Percentiles rank a stretch among this genome's conserved stretches.
phyloP scores from a whole-genome alignment of 345 rosid genomes.

The Populus simonii region DNA sequence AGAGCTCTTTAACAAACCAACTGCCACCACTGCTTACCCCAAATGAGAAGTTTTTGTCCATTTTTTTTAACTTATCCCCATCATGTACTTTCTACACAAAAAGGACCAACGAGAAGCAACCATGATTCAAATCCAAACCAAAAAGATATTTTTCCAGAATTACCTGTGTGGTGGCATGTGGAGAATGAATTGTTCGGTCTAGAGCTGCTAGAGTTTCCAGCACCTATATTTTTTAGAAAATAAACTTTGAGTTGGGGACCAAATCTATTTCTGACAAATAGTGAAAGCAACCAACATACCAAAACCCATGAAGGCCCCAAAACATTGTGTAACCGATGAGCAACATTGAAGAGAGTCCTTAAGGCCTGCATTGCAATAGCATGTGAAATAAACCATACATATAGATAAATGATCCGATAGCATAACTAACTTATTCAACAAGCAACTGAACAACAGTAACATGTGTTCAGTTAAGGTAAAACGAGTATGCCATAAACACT shows the following conservation, averaged over 20 bases:
- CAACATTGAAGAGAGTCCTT: slow-evolving; percentile 92
- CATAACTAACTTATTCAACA: slow-evolving; percentile 8
- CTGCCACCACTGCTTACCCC: background rate
- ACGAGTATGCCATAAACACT: slow-evolving; percentile 6
- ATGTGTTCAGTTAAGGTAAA: slow-evolving; percentile 1
- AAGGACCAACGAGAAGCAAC: background rate
- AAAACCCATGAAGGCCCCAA: slow-evolving; percentile 99
- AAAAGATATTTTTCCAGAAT: slow-evolving; percentile 2
- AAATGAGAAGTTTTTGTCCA: background rate
- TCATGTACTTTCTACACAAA: background rate
- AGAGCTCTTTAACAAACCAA: too few relatives aligned
- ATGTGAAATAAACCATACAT: slow-evolving; percentile 22
- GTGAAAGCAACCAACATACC: slow-evolving; percentile 47
- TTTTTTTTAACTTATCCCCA: background rate
- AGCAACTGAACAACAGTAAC: background rate
- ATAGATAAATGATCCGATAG: slow-evolving; percentile 9
- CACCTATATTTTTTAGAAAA: slow-evolving; percentile 49
- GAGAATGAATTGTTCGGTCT: slow-evolving; percentile 92
- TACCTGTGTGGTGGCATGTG: slow-evolving; percentile 96
- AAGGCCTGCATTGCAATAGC: slow-evolving; percentile 60
- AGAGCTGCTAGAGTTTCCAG: slow-evolving; percentile 92
- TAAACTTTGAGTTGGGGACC: background rate
- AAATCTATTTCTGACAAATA: slow-evolving; percentile 5
- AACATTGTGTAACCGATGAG: slow-evolving; percentile 90
- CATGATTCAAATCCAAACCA: slow-evolving; percentile 1